Base-by-base conservation (phyloP, 257 asterid genomes). In the Datura wrightii region DNA sequence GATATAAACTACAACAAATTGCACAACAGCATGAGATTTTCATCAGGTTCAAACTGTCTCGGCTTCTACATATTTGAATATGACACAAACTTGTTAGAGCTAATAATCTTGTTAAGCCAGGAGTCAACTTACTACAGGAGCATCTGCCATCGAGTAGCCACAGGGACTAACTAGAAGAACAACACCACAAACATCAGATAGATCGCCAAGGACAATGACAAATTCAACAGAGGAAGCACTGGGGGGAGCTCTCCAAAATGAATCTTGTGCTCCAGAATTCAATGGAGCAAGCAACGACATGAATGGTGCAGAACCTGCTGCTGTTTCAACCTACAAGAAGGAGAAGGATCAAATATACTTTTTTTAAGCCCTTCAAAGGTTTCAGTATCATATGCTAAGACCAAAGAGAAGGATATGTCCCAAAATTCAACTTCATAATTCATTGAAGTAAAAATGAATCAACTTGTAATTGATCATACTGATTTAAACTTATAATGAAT, bases 231-330 rank as follows among this genome's bases (percentile, higher is more conserved):
- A 89, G 13, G 99, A 89, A 85, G 86, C 86, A 89, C 88, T 91
- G 10, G 95, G 80, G 9, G 98, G 97, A 89, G 99, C 98, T 92
- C 89, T 94, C 99, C 99, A 96, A 83, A 92, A 94, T 79, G 94
- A 93, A 81, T 92, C 96, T 79, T 79, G 92, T 74, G 94, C 87
- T 82, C 93, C 97, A 74, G 90, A 89, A 89, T 87, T 86, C 89
- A 94, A 84, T 63, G 98, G 98, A 74, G 97, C 89, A 86, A 96
- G 88, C 92, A 96, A 91, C 2, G 98, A 96, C 84, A 89, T 71
- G 71, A 89, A 92, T 39, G 99, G 97, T 62, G 96, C 97, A 84
- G 98, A 94, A 87, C 95, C 98, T 59, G 89, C 92, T 83, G 98
- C 98, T 55, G 97, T 91, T 79, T 94, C 97, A 83, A 94, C 98